Evolutionary conservation across 352 stramenopile genomes (phyloP).

Genomic region (Albugo candida): DNA sequence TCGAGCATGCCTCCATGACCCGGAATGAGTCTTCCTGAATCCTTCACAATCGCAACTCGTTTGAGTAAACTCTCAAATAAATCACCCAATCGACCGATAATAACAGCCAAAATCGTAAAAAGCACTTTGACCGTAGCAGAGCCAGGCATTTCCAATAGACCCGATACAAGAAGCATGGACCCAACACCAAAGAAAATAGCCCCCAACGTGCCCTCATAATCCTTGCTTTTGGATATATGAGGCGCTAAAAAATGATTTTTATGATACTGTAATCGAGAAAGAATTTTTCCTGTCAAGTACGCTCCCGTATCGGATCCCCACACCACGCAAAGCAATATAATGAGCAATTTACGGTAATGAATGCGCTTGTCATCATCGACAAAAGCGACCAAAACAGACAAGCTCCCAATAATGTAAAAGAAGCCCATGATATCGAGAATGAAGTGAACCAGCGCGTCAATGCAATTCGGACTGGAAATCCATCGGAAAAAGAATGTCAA

Average conservation of each 20-base stretch:
- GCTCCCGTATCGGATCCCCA: constrained; percentile 83
- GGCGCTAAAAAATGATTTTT: constrained; percentile 70
- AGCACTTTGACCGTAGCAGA: constrained; percentile 55
- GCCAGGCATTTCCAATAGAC: constrained; percentile 57
- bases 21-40: constrained; percentile 89
- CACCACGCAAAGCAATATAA: constrained; percentile 48
- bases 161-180: constrained; percentile 64
- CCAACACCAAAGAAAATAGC: constrained; percentile 67
- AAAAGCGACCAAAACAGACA: constrained; percentile 41
- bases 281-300: constrained; percentile 83
- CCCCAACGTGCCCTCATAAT: constrained; percentile 86
- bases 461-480: constrained; percentile 11
- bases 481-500: constrained; percentile 35
- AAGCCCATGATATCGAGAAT: constrained; percentile 44
- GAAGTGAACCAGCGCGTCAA: constrained; percentile 24
- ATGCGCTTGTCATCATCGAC: constrained; percentile 35
- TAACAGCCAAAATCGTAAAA: constrained; percentile 79
- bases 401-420: constrained; percentile 41
- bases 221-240: constrained; percentile 89
- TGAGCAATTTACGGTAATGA: constrained; percentile 37
- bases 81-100: constrained; percentile 86
- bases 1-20: constrained; percentile 92
- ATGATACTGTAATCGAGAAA: constrained; percentile 72
- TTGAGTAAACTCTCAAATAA: constrained; percentile 93
- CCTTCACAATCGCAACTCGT: constrained; percentile 86